A percentile compares a stretch with the other conserved stretches of the same genome.
Conservation (phyloP, 1,139 yeast genomes). For the Debaryomyces singareniensis region DNA sequence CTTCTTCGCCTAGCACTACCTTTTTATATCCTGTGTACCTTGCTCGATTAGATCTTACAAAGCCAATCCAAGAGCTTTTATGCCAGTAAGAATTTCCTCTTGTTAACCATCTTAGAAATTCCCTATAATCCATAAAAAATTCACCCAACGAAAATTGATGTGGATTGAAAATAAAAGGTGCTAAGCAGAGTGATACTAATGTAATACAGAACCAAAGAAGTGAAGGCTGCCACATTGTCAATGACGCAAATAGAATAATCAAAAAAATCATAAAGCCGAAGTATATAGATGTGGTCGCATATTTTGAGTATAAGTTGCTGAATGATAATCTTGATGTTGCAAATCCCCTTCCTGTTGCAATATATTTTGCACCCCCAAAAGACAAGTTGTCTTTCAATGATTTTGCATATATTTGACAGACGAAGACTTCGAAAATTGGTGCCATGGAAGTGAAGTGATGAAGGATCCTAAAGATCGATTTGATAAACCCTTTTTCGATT, state of each 20-base stretch:
- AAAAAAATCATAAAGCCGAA: slow-evolving; percentile 34
- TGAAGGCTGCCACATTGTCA: slow-evolving; percentile 43
- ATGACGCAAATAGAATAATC: slow-evolving; percentile 35
- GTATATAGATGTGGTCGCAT: slow-evolving; percentile 41
- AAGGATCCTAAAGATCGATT: slow-evolving; percentile 35
- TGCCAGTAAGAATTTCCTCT: slow-evolving; percentile 31
- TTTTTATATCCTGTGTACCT: slow-evolving; percentile 61
- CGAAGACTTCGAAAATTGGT: slow-evolving; percentile 50
- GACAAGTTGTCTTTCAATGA: slow-evolving; percentile 43
- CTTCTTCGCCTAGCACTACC: slow-evolving; percentile 4
- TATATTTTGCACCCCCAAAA: slow-evolving; percentile 49
- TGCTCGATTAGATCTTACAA: slow-evolving; percentile 41
- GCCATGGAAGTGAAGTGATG: slow-evolving; percentile 46
- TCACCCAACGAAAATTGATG: slow-evolving; percentile 45
- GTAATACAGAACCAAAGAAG: slow-evolving; percentile 47
- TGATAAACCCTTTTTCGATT: slow-evolving; percentile 44
- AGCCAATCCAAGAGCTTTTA: slow-evolving; percentile 38
- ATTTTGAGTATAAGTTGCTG: slow-evolving; percentile 37
- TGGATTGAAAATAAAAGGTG: slow-evolving; percentile 49
- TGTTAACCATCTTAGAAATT: slow-evolving; percentile 37
- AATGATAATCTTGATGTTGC: slow-evolving; percentile 45
- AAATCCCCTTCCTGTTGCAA: slow-evolving; percentile 52
- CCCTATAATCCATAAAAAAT: slow-evolving; percentile 42
- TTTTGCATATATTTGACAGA: slow-evolving; percentile 44
- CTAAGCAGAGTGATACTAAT: slow-evolving; percentile 33